Percentiles rank a stretch among this genome's conserved stretches.
These are phyloP conservation scores for Schizonepeta tenuifolia DNA, from an alignment of 257 asterid species.

Conservation along the genomic window DNA sequence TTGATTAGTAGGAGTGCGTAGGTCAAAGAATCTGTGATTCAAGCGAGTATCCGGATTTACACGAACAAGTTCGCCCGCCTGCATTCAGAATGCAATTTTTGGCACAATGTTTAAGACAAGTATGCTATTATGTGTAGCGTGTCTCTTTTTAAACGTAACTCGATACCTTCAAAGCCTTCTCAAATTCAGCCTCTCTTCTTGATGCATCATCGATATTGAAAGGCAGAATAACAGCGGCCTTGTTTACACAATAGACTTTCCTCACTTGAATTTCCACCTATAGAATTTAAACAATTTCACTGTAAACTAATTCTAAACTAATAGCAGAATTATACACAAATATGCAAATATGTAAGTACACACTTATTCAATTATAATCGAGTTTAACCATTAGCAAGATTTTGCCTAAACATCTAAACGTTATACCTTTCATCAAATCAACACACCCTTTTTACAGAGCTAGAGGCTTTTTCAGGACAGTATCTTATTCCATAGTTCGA, in stretches of 20 bases:
- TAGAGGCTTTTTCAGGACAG: no score
- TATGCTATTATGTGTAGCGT: neutral
- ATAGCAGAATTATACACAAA: no score
- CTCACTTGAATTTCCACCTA: conserved; percentile 88
- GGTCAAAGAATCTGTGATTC: conserved; percentile 77
- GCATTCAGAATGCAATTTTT: conserved; percentile 36
- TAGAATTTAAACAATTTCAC: conserved; percentile 10
- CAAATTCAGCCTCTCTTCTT: conserved; percentile 76
- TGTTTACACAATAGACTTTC: conserved; percentile 61
- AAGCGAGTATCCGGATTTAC: conserved; percentile 95
- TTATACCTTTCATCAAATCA: no score
- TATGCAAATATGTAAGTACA: no score
- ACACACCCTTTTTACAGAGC: no score
- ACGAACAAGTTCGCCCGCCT: conserved; percentile 86
- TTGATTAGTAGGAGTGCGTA: conserved; percentile 92
- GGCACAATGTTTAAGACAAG: no score
- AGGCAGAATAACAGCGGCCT: conserved; percentile 65
- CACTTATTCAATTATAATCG: no score
- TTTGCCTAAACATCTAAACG: neutral
- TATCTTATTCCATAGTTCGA: no score
- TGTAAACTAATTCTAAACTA: neutral
- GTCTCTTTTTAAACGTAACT: neutral
- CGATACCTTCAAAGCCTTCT: conserved; percentile 64
- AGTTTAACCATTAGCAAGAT: no score
- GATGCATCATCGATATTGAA: conserved; percentile 82